Base-by-base conservation (phyloP, 78 protist genomes). In the Emiliania huxleyi region DNA sequence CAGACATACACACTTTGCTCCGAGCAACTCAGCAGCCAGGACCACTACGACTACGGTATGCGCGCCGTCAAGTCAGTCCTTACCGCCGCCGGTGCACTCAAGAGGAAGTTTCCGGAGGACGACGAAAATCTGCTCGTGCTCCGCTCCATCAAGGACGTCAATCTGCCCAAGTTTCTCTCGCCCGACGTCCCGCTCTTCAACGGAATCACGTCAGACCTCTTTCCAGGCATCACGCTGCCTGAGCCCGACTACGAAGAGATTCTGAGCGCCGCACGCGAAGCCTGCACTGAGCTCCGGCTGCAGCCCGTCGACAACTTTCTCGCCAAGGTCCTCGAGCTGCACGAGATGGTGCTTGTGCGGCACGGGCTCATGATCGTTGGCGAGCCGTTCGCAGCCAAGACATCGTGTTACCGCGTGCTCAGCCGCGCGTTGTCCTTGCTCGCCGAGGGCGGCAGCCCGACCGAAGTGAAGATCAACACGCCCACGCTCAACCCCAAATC, bases 311-410 rank as follows among this genome's bases (percentile, higher is more conserved):
- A 23, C 33, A 0, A 35, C 38, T 95, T 95, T 90, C 22, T 96
- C 73, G 35, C n/a, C 48, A 96, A 95, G 93, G 42, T 62, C 33
- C 77, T 91, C 45, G 96, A 96, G 92, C 44, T 96, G 55, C 93
- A 91, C 77, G 97, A 96, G 55, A 96, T 95, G 48, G 18, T 93
- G 23, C 19, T 91, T 23, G 95, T 95, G n/a, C 91, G 95, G 22
- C 97, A 96, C 62, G 97, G 97, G 42, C 56, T 95, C 81, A 96
- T 96, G 97, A 52, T 96, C 81, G 97, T 96, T 29, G 99, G 99
- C 87, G 91, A 4, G 38, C 48, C 98, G 22, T 45, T 52, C 45
- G 23, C 96, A 22, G 98, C 97, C 89, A 97, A 97, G 94, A 90
- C 98, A 37, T 25, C 25, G n/a, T 62, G n/a, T n/a, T 8, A 87